Conservation (phyloP, 441 rosid species). For the Francoa sonchifolia region DNA sequence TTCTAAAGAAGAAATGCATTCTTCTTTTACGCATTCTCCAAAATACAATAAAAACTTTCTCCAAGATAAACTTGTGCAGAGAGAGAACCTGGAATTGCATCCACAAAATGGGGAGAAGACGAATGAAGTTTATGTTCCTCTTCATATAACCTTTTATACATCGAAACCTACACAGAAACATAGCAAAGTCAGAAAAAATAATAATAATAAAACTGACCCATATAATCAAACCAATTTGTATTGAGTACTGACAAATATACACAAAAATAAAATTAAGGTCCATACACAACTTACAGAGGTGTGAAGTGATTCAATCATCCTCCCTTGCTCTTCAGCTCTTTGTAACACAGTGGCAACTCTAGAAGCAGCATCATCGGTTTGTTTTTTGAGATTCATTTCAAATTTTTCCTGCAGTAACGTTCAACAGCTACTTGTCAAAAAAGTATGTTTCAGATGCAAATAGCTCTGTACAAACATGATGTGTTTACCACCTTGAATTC, state of each 20-base stretch:
- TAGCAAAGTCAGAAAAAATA: conserved; percentile 5
- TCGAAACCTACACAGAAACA: conserved; percentile 49
- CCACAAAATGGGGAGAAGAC: conserved; percentile 31
- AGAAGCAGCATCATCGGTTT: conserved; percentile 68
- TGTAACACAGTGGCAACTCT: conserved; percentile 74
- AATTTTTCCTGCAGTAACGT: conserved; percentile 47
- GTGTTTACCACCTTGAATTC: conserved; percentile 60
- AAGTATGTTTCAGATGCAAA: not conserved
- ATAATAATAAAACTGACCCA: not conserved
- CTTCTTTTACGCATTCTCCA: not conserved
- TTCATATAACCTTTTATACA: conserved; percentile 89
- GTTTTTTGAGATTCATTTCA: conserved; percentile 61
- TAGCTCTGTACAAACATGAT: not conserved
- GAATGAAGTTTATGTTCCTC: conserved; percentile 71
- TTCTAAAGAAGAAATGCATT: not conserved
- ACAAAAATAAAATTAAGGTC: conserved; percentile 2
- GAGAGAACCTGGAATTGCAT: conserved; percentile 41
- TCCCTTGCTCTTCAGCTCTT: conserved; percentile 91
- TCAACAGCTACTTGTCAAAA: not conserved
- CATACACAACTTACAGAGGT: conserved; percentile 50
- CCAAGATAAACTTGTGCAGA: conserved; percentile 3
- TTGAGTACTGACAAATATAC: conserved; percentile 4
- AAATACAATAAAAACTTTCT: not conserved
- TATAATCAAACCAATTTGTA: not conserved
- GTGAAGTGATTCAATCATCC: conserved; percentile 89